Evolutionary conservation across 176 grass and related monocot species (phyloP).

Genomic region (Eleusine coracana): DNA sequence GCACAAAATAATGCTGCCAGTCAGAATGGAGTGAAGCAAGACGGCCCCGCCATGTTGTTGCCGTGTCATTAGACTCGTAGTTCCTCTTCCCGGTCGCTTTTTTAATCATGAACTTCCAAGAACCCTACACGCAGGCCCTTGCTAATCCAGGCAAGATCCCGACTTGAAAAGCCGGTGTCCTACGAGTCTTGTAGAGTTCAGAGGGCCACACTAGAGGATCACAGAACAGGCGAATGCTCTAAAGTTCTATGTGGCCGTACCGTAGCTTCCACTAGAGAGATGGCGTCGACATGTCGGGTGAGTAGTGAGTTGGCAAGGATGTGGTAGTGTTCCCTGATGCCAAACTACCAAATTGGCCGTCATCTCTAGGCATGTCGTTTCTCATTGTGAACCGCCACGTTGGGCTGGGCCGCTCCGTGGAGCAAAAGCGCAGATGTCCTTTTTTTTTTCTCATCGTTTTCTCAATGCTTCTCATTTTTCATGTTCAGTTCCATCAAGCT

Average conservation of each 20-base stretch:
- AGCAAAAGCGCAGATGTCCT: not conserved
- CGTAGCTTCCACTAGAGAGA: not conserved
- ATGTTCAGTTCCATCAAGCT: no score
- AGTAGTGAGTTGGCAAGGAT: not conserved
- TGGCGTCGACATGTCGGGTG: not conserved
- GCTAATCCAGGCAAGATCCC: conserved; percentile 9
- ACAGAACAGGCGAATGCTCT: not conserved
- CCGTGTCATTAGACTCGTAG: not conserved
- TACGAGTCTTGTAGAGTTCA: not conserved
- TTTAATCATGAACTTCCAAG: not conserved
- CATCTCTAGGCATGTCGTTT: no score
- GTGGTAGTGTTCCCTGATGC: not conserved
- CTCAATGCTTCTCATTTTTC: no score
- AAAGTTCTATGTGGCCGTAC: not conserved
- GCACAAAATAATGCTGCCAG: no score
- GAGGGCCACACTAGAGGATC: not conserved
- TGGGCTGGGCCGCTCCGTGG: not conserved
- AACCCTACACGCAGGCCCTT: not conserved
- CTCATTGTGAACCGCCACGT: not conserved
- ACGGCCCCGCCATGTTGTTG: not conserved
- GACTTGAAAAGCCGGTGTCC: not conserved
- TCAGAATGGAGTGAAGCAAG: not conserved
- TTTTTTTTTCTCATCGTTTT: not conserved
- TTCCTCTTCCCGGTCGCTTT: not conserved
- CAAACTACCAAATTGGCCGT: no score